Conservation (phyloP, 306 rosid species). For the Mimosa bimucronata region DNA sequence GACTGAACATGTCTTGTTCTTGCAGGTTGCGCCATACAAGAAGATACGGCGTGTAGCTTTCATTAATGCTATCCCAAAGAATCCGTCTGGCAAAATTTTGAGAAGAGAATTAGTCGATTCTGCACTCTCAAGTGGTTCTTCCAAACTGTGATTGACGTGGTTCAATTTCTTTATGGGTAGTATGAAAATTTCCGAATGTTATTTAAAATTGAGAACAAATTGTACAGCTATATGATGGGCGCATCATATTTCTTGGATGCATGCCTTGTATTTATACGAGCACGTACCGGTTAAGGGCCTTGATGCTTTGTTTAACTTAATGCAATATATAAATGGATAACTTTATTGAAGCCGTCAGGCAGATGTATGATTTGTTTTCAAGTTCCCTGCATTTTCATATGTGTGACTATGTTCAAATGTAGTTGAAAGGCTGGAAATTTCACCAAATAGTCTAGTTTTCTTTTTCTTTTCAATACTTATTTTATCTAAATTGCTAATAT, state of each 20-base stretch:
- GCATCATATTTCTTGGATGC: neutral
- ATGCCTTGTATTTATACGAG: neutral
- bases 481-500: too few species aligned
- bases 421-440: neutral
- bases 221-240: neutral
- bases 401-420: neutral
- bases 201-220: neutral
- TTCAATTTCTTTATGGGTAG: neutral
- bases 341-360: too few species aligned
- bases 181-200: neutral
- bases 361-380: neutral
- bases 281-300: neutral
- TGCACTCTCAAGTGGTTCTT: constrained; percentile 55
- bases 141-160: constrained; percentile 57
- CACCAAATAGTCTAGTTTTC: neutral
- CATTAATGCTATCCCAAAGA: constrained; percentile 71
- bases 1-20: constrained; percentile 1
- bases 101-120: constrained; percentile 72
- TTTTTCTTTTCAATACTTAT: too few species aligned
- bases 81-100: constrained; percentile 84
- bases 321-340: neutral
- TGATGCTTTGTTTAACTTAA: neutral
- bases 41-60: constrained; percentile 78
- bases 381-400: neutral
- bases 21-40: constrained; percentile 94